Conservation (phyloP, 805 yeast genomes). For the Candida krabiensis region DNA sequence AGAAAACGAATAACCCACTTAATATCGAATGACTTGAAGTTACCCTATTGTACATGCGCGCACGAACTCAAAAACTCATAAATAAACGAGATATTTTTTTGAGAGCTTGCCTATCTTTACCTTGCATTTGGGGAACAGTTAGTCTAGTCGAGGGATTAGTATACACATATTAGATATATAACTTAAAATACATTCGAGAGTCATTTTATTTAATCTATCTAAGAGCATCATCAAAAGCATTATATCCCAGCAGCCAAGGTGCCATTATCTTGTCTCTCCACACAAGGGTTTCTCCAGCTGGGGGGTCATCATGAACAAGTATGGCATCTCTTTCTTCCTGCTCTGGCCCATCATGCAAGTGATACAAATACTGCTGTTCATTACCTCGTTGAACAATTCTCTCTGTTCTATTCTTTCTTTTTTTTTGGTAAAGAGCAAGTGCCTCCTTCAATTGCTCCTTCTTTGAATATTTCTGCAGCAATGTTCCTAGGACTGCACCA, state of each 20-base stretch:
- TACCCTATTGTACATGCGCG: too few species aligned
- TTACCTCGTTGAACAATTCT: slow-evolving; percentile 25
- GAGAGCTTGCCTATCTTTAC: too few species aligned
- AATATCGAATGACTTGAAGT: too few species aligned
- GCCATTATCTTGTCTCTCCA: slow-evolving; percentile 32
- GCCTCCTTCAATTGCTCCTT: slow-evolving; percentile 23
- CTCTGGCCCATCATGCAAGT: slow-evolving; percentile 30
- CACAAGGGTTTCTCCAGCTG: slow-evolving; percentile 21
- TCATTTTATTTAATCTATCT: neutral
- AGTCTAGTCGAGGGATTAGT: too few species aligned
- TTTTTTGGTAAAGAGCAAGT: slow-evolving; percentile 19
- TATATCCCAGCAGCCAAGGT: slow-evolving; percentile 29
- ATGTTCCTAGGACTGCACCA: slow-evolving; percentile 31
- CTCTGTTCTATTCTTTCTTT: slow-evolving; percentile 29
- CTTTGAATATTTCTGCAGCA: slow-evolving; percentile 19
- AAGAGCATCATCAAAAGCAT: slow-evolving; percentile 28
- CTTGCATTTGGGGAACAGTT: too few species aligned
- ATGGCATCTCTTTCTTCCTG: slow-evolving; percentile 27
- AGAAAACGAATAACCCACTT: too few species aligned
- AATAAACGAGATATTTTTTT: too few species aligned
- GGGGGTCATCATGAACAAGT: slow-evolving; percentile 17
- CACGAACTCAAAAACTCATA: too few species aligned
- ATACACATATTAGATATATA: too few species aligned
- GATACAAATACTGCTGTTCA: slow-evolving; percentile 25
- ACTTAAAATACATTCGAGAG: too few species aligned